Evolutionary conservation across 116 monocot species (phyloP).

Genomic region (Dioscorea cayenensis): DNA sequence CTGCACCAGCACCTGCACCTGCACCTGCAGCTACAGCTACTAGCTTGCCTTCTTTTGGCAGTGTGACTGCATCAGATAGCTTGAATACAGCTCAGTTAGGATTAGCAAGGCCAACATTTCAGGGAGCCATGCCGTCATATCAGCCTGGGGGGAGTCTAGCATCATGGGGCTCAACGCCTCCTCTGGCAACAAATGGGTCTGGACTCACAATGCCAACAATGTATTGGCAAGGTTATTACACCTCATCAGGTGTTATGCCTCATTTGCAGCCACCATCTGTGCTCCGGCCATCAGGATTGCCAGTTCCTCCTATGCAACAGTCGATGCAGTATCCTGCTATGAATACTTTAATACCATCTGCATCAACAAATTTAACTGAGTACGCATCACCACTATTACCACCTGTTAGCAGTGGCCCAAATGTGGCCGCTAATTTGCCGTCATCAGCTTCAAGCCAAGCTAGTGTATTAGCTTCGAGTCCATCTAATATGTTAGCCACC

Average conservation of each 20-base stretch:
- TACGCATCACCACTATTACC: constrained; percentile 36
- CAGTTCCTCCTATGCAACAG: constrained; percentile 55
- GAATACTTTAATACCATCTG: constrained; percentile 12
- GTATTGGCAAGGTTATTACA: constrained; percentile 93
- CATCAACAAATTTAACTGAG: constrained; percentile 31
- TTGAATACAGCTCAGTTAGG: constrained; percentile 48
- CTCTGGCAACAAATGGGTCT: constrained; percentile 51
- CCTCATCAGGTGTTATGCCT: constrained; percentile 53
- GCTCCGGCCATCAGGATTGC: constrained; percentile 43
- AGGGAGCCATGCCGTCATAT: constrained; percentile 69
- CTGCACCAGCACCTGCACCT: constrained; percentile 10
- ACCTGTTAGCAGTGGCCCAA: constrained; percentile 19
- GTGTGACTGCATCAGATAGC: constrained; percentile 33
- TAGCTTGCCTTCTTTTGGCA: constrained; percentile 32
- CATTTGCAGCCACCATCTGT: constrained; percentile 42
- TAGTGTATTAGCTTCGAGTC: background rate
- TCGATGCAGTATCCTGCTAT: constrained; percentile 59
- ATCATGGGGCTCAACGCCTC: constrained; percentile 60
- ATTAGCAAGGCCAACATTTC: constrained; percentile 53
- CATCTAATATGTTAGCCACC: too few species aligned
- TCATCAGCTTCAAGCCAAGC: constrained; percentile 27
- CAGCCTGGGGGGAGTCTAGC: constrained; percentile 67
- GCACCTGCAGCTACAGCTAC: constrained; percentile 19
- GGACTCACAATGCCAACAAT: constrained; percentile 82
- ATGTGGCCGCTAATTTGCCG: constrained; percentile 16